These are phyloP conservation scores for Blastomyces emzantsi DNA, from an alignment of 2,329 filamentous ascomycete species.

Conservation along the genomic window DNA sequence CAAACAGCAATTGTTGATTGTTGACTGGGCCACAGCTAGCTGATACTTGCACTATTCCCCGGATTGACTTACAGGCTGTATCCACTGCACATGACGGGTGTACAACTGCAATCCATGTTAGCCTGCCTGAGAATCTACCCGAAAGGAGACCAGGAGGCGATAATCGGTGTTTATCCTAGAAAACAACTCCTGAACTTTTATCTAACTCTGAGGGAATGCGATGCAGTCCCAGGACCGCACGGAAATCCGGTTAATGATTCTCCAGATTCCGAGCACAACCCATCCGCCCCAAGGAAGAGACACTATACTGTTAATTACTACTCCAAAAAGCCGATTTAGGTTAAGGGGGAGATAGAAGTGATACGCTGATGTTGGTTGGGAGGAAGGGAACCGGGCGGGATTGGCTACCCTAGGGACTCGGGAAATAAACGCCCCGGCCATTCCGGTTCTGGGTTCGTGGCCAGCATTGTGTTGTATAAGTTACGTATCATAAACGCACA, in stretches of 20 bases:
- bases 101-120: conserved; percentile 1
- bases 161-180: not conserved
- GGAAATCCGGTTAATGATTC: not conserved
- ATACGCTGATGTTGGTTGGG: not conserved
- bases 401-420: not conserved
- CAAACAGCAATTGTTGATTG: conserved; percentile 6
- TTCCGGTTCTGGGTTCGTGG: not conserved
- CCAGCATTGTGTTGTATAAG: not conserved
- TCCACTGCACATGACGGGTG: conserved; percentile 2
- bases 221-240: not conserved
- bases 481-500: conserved; percentile 8
- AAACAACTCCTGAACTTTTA: too few species aligned
- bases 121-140: not conserved
- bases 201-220: too few species aligned
- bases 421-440: conserved; percentile 5
- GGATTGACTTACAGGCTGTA: not conserved
- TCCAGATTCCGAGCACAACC: not conserved
- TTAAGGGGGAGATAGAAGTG: not conserved
- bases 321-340: not conserved
- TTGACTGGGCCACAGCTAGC: conserved; percentile 2
- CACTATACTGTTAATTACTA: not conserved
- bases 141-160: not conserved
- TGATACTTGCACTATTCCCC: not conserved
- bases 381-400: not conserved
- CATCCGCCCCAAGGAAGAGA: not conserved